Conservation (phyloP, 1,284 basidiomycete genomes). For the Hymenochaete sp. region DNA sequence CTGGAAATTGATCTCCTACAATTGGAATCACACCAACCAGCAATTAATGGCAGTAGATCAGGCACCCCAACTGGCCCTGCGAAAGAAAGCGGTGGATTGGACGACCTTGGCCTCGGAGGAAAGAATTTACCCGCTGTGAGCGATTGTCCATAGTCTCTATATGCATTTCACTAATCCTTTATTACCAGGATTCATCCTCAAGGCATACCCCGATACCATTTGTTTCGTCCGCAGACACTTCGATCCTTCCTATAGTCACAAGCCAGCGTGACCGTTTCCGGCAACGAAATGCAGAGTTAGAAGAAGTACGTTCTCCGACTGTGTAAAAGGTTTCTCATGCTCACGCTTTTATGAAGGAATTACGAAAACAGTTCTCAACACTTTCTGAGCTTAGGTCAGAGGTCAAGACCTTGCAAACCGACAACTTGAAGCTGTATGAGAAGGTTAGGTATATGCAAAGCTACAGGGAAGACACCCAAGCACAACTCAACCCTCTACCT, state of each 20-base stretch:
- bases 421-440: conserved; percentile 93
- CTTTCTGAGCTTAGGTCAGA: conserved; percentile 87
- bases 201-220: conserved; percentile 60
- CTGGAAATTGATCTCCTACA: conserved; percentile 87
- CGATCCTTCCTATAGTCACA: conserved; percentile 93
- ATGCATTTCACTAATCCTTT: background rate
- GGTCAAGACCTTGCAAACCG: conserved; percentile 80
- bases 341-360: conserved; percentile 46
- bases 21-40: conserved; percentile 50
- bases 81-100: conserved; percentile 43
- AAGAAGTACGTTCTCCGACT: conserved; percentile 56
- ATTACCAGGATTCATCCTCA: conserved; percentile 34
- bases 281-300: conserved; percentile 90
- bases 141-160: background rate
- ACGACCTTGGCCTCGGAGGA: conserved; percentile 65
- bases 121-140: conserved; percentile 33
- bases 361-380: conserved; percentile 87
- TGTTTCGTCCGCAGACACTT: conserved; percentile 71
- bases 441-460: conserved; percentile 96
- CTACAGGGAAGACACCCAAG: conserved; percentile 66
- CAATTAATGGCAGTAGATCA: conserved; percentile 25
- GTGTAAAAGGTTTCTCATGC: conserved; percentile 5
- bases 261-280: conserved; percentile 94
- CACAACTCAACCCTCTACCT: conserved; percentile 63
- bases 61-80: conserved; percentile 23